Evolutionary conservation across 2,329 filamentous ascomycete species (phyloP).

Genomic region (Chlorencoelia australis): DNA sequence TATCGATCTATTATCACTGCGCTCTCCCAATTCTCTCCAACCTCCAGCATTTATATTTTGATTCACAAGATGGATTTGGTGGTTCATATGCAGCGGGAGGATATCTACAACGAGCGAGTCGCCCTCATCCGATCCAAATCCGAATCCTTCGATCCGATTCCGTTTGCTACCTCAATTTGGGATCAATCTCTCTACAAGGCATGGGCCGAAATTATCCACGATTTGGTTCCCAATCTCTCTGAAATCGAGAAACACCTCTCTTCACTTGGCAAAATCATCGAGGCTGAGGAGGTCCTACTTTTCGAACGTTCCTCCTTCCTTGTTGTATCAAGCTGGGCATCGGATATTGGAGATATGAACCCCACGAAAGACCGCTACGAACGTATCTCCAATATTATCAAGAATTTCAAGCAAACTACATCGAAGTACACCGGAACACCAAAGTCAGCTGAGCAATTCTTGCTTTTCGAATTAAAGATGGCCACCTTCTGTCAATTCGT

Average conservation of each 20-base stretch:
- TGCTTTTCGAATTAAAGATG: slow-evolving; percentile 71
- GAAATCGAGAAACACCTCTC: slow-evolving; percentile 81
- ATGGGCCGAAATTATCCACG: slow-evolving; percentile 97
- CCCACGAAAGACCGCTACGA: slow-evolving; percentile 90
- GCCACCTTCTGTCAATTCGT: slow-evolving; percentile 86
- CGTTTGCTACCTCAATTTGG: slow-evolving; percentile 96
- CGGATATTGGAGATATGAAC: slow-evolving; percentile 63
- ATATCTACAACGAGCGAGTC: slow-evolving; percentile 77
- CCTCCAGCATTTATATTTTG: slow-evolving; percentile 82
- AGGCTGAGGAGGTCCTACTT: slow-evolving; percentile 86
- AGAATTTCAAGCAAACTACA: slow-evolving; percentile 87
- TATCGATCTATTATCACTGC: slow-evolving; percentile 87
- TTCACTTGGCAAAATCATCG: slow-evolving; percentile 73
- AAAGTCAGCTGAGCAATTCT: slow-evolving; percentile 73
- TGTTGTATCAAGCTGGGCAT: slow-evolving; percentile 86
- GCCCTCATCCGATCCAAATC: slow-evolving; percentile 68
- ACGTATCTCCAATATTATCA: slow-evolving; percentile 92
- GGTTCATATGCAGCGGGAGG: slow-evolving; percentile 64
- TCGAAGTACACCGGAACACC: slow-evolving; percentile 70
- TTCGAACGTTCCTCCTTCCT: slow-evolving; percentile 96
- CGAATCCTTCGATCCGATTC: slow-evolving; percentile 64
- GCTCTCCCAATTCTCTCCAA: slow-evolving; percentile 70
- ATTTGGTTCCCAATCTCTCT: slow-evolving; percentile 85
- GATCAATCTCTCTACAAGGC: slow-evolving; percentile 97
- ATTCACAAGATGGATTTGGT: slow-evolving; percentile 99